A percentile compares a stretch with the other conserved stretches of the same genome.
Evolutionary conservation across 768 basidiomycete species (phyloP).

Genomic region (Boletus insuetus): DNA sequence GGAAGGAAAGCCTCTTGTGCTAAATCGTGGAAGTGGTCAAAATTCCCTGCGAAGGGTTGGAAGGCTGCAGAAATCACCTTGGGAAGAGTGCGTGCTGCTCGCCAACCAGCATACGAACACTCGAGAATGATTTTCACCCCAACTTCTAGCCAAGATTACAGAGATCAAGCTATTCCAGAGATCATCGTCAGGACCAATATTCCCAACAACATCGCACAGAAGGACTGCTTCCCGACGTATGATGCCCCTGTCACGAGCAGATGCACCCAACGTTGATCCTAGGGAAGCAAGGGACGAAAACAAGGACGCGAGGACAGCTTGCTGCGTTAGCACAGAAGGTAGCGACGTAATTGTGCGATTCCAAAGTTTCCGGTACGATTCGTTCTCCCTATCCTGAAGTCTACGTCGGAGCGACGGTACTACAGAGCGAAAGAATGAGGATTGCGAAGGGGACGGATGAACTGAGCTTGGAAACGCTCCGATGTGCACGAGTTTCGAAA

Average conservation of each 20-base stretch:
- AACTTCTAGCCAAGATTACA: slow-evolving; percentile 53
- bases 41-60: background rate
- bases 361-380: slow-evolving; percentile 52
- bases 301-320: slow-evolving; percentile 58
- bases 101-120: slow-evolving; percentile 72
- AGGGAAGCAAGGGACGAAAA: slow-evolving; percentile 45
- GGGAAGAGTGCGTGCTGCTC: slow-evolving; percentile 37
- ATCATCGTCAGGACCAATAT: slow-evolving; percentile 40
- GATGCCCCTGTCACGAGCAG: slow-evolving; percentile 35
- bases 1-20: slow-evolving; percentile 49
- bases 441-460: slow-evolving; percentile 54
- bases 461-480: slow-evolving; percentile 59
- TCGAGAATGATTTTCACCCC: slow-evolving; percentile 57
- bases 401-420: slow-evolving; percentile 48
- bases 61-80: slow-evolving; percentile 25
- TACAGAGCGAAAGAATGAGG: slow-evolving; percentile 64
- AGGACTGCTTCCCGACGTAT: slow-evolving; percentile 56
- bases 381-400: slow-evolving; percentile 23
- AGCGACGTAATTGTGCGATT: slow-evolving; percentile 42
- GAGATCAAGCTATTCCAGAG: slow-evolving; percentile 48
- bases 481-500: slow-evolving; percentile 65
- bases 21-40: slow-evolving; percentile 13
- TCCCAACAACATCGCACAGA: slow-evolving; percentile 54
- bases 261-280: slow-evolving; percentile 31
- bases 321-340: slow-evolving; percentile 50